These are phyloP conservation scores for Gracilaria domingensis DNA, from an alignment of 23 red algal genomes.

Conservation along the genomic window DNA sequence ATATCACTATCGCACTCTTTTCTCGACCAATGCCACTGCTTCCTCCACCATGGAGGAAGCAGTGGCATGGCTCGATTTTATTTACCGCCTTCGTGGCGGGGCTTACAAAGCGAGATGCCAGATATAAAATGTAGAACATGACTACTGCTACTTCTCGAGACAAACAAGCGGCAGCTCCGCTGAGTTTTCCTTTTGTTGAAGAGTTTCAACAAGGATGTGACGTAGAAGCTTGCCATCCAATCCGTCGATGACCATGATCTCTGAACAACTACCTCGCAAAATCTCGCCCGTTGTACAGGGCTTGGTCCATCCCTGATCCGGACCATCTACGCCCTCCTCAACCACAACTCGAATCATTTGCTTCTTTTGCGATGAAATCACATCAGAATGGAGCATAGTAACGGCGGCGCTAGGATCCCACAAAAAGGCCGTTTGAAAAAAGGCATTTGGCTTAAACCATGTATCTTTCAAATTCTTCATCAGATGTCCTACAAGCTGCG, in stretches of 20 bases:
- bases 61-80: no score
- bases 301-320: constrained; percentile 28
- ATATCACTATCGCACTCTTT: background rate
- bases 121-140: no score
- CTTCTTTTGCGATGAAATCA: background rate
- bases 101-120: no score
- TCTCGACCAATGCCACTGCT: no score
- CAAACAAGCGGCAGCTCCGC: background rate
- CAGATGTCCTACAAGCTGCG: constrained; percentile 11
- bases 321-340: constrained; percentile 9
- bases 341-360: constrained; percentile 12
- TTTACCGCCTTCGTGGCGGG: no score
- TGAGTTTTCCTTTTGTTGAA: background rate
- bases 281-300: background rate
- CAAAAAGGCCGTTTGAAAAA: constrained; percentile 28
- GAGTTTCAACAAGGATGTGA: constrained; percentile 9
- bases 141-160: background rate
- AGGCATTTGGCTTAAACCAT: background rate
- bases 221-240: background rate
- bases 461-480: constrained; percentile 16
- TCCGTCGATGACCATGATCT: constrained; percentile 1
- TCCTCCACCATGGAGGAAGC: no score
- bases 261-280: background rate
- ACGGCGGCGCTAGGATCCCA: constrained; percentile 20
- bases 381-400: background rate